Evolutionary conservation across 768 basidiomycete species (phyloP), one percentile per base, ranked within the genome.

Genomic region (Pholiota conissans): DNA sequence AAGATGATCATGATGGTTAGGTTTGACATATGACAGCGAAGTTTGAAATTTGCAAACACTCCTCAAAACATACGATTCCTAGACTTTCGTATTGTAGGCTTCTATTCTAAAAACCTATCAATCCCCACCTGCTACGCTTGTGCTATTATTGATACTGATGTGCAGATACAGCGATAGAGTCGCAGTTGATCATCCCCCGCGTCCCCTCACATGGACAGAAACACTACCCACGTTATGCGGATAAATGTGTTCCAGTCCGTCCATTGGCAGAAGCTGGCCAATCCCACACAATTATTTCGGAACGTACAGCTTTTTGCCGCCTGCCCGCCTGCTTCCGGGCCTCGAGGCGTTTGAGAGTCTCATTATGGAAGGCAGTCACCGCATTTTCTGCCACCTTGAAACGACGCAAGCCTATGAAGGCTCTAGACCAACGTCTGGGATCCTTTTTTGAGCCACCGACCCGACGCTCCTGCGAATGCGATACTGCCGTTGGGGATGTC

Each of bases 361-460:
- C 18, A 35, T 52, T 13, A 35, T 29, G 14, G 50, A 35, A 16
- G 22, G 22, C 7, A 26, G 14, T 29, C 29, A 30, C 34, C 22
- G 28, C n/a, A 10, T 39, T 20, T 16, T 16, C 50, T 52, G 50
- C 35, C 50, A 52, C 1, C 50, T 32, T 52, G 50, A 52, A 52
- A 52, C 50, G 50, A 16, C 50, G 35, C 49, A 37, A 11, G 20
- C 35, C 34, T 16, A 20, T 52, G 22, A 7, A 8, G 34, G 34
- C 24, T 26, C 3, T 28, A 37, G 50, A 34, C 34, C 32, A 24
- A 39, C 32, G 34, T 26, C 50, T 11, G 50, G 32, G 14, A 35
- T 26, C 50, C 24, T 52, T 37, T 50, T 52, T 27, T 26, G 50
- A 37, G 50, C 20, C 26, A 20, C 50, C 50, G 49, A 32, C 53